Percentiles rank a stretch among this genome's conserved stretches.
Conservation (phyloP, 805 yeast species). For the Nakazawaea populi region DNA sequence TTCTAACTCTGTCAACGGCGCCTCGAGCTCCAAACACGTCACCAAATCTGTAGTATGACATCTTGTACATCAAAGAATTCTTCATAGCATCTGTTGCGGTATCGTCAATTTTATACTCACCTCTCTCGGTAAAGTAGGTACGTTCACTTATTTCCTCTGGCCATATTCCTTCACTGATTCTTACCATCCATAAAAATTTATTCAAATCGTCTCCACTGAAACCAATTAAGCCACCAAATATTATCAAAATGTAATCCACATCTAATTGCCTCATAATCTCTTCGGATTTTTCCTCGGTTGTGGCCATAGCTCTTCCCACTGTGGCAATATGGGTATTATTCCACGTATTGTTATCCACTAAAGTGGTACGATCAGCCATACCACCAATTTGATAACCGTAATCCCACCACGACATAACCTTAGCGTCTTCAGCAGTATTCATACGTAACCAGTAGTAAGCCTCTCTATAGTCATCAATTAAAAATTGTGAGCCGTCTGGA, state of each 20-base stretch:
- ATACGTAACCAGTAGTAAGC: conserved; percentile 98
- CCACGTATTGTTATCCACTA: conserved; percentile 99
- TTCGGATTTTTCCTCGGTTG: conserved; percentile 82
- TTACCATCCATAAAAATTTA: conserved; percentile 97
- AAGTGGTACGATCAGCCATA: conserved; percentile 98
- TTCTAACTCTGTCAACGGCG: conserved; percentile 82
- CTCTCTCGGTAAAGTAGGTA: conserved; percentile 73
- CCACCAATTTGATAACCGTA: conserved; percentile 99
- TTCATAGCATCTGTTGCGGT: conserved; percentile 81
- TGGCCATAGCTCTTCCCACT: conserved; percentile 96
- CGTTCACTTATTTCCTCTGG: conserved; percentile 95
- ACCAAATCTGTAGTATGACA: conserved; percentile 83
- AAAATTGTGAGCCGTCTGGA: conserved; percentile 77
- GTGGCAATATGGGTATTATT: conserved; percentile 98
- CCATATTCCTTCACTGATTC: conserved; percentile 99
- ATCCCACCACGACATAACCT: conserved; percentile 99
- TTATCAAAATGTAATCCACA: conserved; percentile 88
- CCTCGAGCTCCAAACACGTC: conserved; percentile 51
- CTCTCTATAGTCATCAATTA: conserved; percentile 97
- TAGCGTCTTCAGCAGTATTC: conserved; percentile 96
- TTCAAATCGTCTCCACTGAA: conserved; percentile 95
- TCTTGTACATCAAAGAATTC: conserved; percentile 88
- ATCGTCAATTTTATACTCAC: conserved; percentile 85
- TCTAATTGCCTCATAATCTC: conserved; percentile 85
- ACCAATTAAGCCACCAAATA: conserved; percentile 92